These are phyloP conservation scores for Hysterium pulicare DNA, from an alignment of 2,329 filamentous ascomycete species.

Conservation along the genomic window DNA sequence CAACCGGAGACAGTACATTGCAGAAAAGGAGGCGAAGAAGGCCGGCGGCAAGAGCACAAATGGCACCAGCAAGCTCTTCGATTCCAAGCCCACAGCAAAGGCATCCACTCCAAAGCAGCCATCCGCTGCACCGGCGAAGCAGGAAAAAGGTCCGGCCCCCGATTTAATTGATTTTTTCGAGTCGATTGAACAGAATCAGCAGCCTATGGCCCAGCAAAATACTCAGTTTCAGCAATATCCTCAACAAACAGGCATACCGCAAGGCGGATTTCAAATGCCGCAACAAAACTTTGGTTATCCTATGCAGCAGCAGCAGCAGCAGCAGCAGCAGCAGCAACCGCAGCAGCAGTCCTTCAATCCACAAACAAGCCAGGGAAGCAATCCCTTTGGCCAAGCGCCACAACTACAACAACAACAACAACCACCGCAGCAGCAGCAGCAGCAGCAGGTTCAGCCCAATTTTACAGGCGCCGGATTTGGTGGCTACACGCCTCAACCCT, in stretches of 20 bases:
- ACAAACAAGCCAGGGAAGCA: constrained; percentile 35
- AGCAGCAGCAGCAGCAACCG: constrained; percentile 38
- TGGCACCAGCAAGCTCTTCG: constrained; percentile 36
- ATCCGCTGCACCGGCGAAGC: constrained; percentile 22
- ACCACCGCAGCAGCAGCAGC: constrained; percentile 34
- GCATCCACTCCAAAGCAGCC: constrained; percentile 43
- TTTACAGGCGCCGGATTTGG: constrained; percentile 79
- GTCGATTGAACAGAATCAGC: constrained; percentile 86
- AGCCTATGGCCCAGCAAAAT: constrained; percentile 47
- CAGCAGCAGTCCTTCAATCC: constrained; percentile 19
- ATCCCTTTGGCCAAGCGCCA: no score
- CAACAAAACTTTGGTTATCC: constrained; percentile 12
- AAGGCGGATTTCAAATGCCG: constrained; percentile 1
- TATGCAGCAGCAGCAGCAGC: constrained; percentile 41
- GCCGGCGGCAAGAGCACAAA: constrained; percentile 42
- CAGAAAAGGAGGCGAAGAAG: constrained; percentile 74
- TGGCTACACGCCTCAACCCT: constrained; percentile 69
- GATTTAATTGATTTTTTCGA: constrained; percentile 94
- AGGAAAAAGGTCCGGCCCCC: constrained; percentile 61
- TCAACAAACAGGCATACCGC: constrained; percentile 16
- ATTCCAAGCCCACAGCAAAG: constrained; percentile 25
- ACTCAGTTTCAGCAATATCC: constrained; percentile 21
- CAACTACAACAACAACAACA: no score
- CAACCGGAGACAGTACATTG: constrained; percentile 86
- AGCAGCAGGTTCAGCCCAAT: constrained; percentile 52